Percentiles rank a stretch among this genome's conserved stretches.
Conservation (phyloP, 1,284 basidiomycete genomes). For the Trichosporon coremiiforme region DNA sequence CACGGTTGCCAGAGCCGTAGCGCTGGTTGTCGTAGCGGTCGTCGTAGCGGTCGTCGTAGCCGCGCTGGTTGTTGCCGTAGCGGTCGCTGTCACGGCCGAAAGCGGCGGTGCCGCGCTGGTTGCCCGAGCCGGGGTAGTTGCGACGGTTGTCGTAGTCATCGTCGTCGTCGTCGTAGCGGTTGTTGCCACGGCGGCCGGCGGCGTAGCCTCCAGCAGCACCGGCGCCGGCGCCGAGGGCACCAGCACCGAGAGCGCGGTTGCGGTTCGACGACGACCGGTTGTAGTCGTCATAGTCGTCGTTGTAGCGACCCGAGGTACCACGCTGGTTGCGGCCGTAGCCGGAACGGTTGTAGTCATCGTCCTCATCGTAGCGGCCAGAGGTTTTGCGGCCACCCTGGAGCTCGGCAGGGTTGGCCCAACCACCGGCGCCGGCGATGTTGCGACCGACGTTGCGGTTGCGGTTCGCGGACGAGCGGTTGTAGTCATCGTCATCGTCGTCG, state of each 20-base stretch:
- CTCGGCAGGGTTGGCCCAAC: neutral
- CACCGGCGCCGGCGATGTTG: neutral
- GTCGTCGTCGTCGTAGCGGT: constrained; percentile 5
- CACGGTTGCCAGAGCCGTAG: neutral
- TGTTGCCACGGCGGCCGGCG: constrained; percentile 1
- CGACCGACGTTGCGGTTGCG: neutral
- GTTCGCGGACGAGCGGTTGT: neutral
- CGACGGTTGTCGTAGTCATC: constrained; percentile 12
- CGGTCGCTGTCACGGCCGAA: constrained; percentile 13
- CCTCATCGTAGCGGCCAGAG: neutral
- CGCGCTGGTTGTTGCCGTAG: constrained; percentile 3
- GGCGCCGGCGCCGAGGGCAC: constrained; percentile 2
- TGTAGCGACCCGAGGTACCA: neutral
- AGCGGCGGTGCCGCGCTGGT: neutral
- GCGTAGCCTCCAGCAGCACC: constrained; percentile 5
- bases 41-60: constrained; percentile 3
- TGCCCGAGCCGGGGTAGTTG: constrained; percentile 5
- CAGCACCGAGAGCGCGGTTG: constrained; percentile 12
- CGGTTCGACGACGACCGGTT: constrained; percentile 8
- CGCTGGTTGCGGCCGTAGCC: neutral
- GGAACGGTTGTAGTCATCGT: neutral
- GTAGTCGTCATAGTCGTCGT: constrained; percentile 1
- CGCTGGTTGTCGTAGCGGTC: too few relatives aligned
- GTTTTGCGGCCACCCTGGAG: too few relatives aligned
- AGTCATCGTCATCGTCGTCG: neutral